Evolutionary conservation across 2,329 filamentous ascomycete species (phyloP), one percentile per base, ranked within the genome.

Genomic region (Eutypella sp.): DNA sequence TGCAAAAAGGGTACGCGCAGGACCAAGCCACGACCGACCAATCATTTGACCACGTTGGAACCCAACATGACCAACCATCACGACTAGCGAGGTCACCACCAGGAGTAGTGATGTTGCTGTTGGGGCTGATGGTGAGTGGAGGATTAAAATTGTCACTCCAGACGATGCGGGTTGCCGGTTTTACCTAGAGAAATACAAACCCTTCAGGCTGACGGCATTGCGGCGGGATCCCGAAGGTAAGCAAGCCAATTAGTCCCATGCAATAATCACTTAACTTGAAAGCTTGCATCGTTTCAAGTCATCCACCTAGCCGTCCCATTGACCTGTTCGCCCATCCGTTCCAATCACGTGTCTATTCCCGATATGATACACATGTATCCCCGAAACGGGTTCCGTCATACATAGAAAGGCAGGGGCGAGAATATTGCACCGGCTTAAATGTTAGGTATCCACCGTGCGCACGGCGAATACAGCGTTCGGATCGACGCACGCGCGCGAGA

Each of bases 401-500:
- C n/a, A n/a, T n/a, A n/a, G n/a, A n/a, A n/a, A n/a, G n/a, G n/a
- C n/a, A n/a, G n/a, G n/a, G n/a, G n/a, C n/a, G n/a, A n/a, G n/a
- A n/a, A n/a, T 29, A 29, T 7, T 29, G 13, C 13, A 13, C 25
- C 25, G 7, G 25, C 13, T 29, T 7, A 29, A 7, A 29, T 29
- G 13, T 29, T 29, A 29, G 7, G 25, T 29, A 29, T 29, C 25
- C 7, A 29, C 13, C 25, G 25, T 29, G n/a, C n/a, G n/a, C n/a
- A n/a, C n/a, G n/a, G n/a, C n/a, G n/a, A n/a, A n/a, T n/a, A 49
- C 44, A 61, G 60, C 63, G 18, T 71, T 70, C 48, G 62, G 62
- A 4, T 70, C 69, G 18, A 70, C 58, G 3, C 64, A 67, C 45
- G 59, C 54, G 23, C 57, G 64, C 44, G 68, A 70, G 48, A 38